Conservation (phyloP, 2,329 filamentous ascomycete species). For the Pseudogymnoascus sp. region DNA sequence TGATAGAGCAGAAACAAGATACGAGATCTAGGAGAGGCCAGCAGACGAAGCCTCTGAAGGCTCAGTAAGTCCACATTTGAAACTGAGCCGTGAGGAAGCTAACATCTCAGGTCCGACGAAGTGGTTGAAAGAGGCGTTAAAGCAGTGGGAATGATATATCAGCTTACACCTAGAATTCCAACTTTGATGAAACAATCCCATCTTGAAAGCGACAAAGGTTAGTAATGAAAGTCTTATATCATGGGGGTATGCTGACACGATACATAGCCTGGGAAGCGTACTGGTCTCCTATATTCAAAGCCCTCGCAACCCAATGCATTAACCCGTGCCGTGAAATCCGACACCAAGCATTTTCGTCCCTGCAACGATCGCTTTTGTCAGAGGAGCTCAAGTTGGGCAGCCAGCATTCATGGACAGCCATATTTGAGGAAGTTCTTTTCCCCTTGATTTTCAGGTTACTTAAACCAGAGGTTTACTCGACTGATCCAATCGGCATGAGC, state of each 20-base stretch:
- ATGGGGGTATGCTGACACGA: slow-evolving; percentile 19
- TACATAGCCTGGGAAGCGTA: slow-evolving; percentile 87
- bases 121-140: slow-evolving; percentile 70
- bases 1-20: slow-evolving; percentile 62
- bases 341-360: slow-evolving; percentile 74
- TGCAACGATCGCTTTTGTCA: slow-evolving; percentile 80
- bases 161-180: slow-evolving; percentile 73
- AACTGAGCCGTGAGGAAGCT: slow-evolving; percentile 14
- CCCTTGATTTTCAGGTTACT: slow-evolving; percentile 79
- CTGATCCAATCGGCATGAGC: slow-evolving; percentile 86
- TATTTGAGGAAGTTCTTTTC: slow-evolving; percentile 90
- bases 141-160: slow-evolving; percentile 73
- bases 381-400: slow-evolving; percentile 75
- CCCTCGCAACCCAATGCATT: slow-evolving; percentile 79
- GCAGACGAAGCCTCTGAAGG: slow-evolving; percentile 45
- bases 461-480: slow-evolving; percentile 90
- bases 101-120: slow-evolving; percentile 51
- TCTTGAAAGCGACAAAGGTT: slow-evolving; percentile 76
- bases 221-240: slow-evolving; percentile 18
- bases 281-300: slow-evolving; percentile 90
- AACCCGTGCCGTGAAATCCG: slow-evolving; percentile 92
- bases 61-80: slow-evolving; percentile 40
- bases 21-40: slow-evolving; percentile 33
- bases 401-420: slow-evolving; percentile 87
- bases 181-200: slow-evolving; percentile 88